Conservation (phyloP, 2,329 filamentous ascomycete genomes). For the Hymenoscyphus linearis region DNA sequence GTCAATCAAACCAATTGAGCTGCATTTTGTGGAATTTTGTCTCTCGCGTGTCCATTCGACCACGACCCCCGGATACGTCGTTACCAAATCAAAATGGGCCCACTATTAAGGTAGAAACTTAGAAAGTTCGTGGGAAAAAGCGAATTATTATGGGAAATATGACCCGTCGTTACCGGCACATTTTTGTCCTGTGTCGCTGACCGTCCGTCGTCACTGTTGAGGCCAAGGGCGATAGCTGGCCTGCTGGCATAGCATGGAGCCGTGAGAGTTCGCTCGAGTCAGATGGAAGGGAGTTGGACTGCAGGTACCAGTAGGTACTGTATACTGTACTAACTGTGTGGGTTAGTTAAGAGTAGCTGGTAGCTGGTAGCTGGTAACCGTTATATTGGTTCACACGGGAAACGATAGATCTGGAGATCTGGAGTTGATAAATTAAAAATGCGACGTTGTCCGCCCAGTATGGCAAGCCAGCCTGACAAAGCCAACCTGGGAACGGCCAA, state of each 20-base stretch:
- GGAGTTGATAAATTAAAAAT: constrained; percentile 1
- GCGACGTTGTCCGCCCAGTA: not conserved
- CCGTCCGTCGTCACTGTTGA: not conserved
- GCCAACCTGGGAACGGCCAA: not conserved
- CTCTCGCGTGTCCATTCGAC: not conserved
- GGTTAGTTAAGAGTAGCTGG: not conserved
- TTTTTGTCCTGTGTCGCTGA: not conserved
- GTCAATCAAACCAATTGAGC: constrained; percentile 1
- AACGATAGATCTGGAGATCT: constrained; percentile 1
- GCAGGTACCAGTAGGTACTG: not conserved
- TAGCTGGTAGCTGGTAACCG: not conserved
- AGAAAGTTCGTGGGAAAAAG: not conserved
- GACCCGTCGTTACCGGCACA: not conserved
- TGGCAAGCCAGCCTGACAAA: not conserved
- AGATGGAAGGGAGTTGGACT: not conserved
- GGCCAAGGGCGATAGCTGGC: not conserved
- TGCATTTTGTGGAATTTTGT: no score
- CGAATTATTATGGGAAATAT: not conserved
- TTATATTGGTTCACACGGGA: not conserved
- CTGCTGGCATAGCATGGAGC: not conserved
- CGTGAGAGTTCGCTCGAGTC: not conserved
- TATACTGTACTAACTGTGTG: not conserved
- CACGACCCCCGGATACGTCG: not conserved
- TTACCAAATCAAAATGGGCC: not conserved
- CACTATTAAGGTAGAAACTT: not conserved